phyloP scores from a whole-genome alignment of 768 basidiomycete genomes.

The Cubamyces sp. region DNA sequence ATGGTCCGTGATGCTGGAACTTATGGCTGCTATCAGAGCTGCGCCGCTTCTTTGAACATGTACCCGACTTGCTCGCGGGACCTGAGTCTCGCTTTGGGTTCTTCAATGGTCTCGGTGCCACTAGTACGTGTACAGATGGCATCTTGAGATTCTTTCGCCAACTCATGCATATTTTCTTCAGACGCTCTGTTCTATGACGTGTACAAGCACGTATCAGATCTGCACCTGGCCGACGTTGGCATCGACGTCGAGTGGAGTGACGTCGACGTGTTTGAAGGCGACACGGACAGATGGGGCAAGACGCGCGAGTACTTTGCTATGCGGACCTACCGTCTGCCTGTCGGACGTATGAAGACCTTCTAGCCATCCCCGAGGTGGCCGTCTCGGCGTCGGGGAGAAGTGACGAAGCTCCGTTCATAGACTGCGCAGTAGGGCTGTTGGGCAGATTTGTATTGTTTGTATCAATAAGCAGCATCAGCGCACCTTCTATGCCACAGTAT shows the following conservation, averaged over 20 bases:
- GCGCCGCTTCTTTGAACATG: constrained; percentile 75
- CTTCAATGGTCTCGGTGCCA: constrained; percentile 97
- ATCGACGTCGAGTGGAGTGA: constrained; percentile 82
- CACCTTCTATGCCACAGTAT: background rate
- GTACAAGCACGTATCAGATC: constrained; percentile 80
- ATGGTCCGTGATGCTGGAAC: background rate
- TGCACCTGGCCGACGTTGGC: constrained; percentile 85
- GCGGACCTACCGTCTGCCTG: constrained; percentile 73
- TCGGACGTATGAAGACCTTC: constrained; percentile 41
- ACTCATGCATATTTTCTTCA: constrained; percentile 36
- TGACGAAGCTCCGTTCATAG: background rate
- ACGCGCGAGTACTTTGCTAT: constrained; percentile 77
- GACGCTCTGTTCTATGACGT: constrained; percentile 91
- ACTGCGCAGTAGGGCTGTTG: constrained; percentile 6
- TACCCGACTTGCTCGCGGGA: constrained; percentile 77
- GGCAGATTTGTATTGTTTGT: background rate
- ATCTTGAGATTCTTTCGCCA: background rate
- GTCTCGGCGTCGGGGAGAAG: background rate
- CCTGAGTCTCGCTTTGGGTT: constrained; percentile 87
- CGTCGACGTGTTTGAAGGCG: constrained; percentile 66
- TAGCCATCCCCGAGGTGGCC: constrained; percentile 12
- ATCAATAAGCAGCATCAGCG: background rate
- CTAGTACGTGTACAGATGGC: constrained; percentile 58
- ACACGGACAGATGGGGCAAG: constrained; percentile 72
- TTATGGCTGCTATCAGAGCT: constrained; percentile 50